Percentiles rank a stretch among this genome's conserved stretches.
phyloP scores from a whole-genome alignment of 306 rosid species.

The Rosa persica region DNA sequence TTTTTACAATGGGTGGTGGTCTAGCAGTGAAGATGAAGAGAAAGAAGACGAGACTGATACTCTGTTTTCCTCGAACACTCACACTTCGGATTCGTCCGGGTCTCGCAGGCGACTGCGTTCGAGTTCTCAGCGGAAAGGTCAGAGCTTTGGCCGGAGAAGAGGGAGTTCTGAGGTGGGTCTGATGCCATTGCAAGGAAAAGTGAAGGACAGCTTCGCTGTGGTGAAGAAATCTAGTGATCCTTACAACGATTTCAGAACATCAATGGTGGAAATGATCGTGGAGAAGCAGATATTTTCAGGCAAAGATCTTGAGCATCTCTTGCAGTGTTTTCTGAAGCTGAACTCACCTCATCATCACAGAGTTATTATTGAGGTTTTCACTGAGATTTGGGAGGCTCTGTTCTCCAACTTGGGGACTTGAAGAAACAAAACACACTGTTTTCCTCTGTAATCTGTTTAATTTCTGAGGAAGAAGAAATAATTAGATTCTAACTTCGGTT shows the following conservation, averaged over 20 bases:
- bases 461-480: constrained; percentile 8
- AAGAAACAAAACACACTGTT: constrained; percentile 22
- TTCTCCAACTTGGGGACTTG: constrained; percentile 65
- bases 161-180: constrained; percentile 48
- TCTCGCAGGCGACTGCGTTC: constrained; percentile 36
- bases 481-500: constrained; percentile 39
- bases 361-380: constrained; percentile 79
- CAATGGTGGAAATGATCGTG: constrained; percentile 94
- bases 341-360: constrained; percentile 72
- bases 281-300: constrained; percentile 87
- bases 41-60: constrained; percentile 71
- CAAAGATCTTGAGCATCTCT: constrained; percentile 69
- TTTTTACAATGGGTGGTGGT: constrained; percentile 66
- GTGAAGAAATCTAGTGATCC: constrained; percentile 95
- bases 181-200: constrained; percentile 65
- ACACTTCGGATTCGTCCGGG: constrained; percentile 73
- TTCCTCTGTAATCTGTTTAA: constrained; percentile 7
- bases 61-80: constrained; percentile 72
- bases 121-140: constrained; percentile 25
- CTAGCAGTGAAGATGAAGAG: constrained; percentile 58
- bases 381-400: constrained; percentile 90
- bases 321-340: constrained; percentile 81
- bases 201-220: constrained; percentile 82
- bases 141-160: constrained; percentile 14
- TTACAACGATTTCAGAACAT: constrained; percentile 78